Evolutionary conservation across 306 rosid species (phyloP), one percentile per base, ranked within the genome.

Genomic region (Prunus davidiana): DNA sequence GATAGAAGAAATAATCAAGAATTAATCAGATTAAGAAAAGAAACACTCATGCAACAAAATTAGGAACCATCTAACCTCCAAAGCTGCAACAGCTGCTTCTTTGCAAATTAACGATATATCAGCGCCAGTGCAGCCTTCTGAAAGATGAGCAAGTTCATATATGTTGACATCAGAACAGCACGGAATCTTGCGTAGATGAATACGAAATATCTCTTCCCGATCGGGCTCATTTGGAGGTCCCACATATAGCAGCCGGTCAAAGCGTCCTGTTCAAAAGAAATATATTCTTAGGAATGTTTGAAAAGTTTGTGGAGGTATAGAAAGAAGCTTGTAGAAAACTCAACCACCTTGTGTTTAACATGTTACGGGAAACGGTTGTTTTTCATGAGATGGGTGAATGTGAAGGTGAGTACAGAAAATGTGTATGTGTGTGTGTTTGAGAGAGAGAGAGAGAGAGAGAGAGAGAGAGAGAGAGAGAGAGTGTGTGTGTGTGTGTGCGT

Each of bases 221-320:
- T 94, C 98, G 46, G 32, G 67, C 82, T 84, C 87, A 80, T 87
- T 89, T 51, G 98, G 98, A 67, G 93, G 96, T 73, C 96, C 98
- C 75, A 94, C 98, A 75, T 87, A 90, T 34, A 94, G 88, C 83
- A 89, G 76, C 75, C 93, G 96, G 69, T 91, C 97, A 86, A 91
- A 94, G 76, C 93, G 97, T 52, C 98, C 97, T 94, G 91, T 13
- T 73, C 78, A 75, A 81, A 51, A 22, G 13, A 57, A 38, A 20
- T 58, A 38, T 72, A 58, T 69, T 43, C 41, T 45, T 83, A 77
- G 56, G 46, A 20, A 55, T 54, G 18, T 43, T 68, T 41, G 25
- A 45, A 5, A 20, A 51, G 76, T 68, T 68, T 24, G 54, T 66
- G 66, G 43, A 7, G 58, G 20, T 10, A 27, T 19, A 50, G 12